These are phyloP conservation scores for Paramecium octaurelia DNA, from an alignment of 73 alveolate genomes.

Conservation along the genomic window DNA sequence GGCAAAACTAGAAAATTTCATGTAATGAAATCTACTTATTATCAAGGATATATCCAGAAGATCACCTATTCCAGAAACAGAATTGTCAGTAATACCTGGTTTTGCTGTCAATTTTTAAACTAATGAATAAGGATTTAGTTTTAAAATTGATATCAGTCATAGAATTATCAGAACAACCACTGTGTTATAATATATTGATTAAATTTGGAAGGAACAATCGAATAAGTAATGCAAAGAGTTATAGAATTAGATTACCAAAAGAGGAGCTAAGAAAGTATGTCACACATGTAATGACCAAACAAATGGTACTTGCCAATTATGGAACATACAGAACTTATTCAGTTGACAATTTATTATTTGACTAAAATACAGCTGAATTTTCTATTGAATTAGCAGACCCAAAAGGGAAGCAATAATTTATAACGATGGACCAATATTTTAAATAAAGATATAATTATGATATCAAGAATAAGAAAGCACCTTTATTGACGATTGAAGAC, in stretches of 20 bases:
- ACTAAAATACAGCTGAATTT: background rate
- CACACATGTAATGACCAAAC: background rate
- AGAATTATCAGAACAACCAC: conserved; percentile 21
- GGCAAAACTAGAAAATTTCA: background rate
- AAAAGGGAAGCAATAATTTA: background rate
- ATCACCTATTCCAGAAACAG: background rate
- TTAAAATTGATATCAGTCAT: conserved; percentile 22
- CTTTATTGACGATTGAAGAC: background rate
- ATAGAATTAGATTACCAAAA: background rate
- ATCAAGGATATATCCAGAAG: conserved; percentile 4
- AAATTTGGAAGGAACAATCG: background rate
- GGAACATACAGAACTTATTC: conserved; percentile 29
- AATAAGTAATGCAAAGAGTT: background rate
- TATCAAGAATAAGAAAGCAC: conserved; percentile 10
- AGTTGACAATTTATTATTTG: background rate
- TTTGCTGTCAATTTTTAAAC: conserved; percentile 1
- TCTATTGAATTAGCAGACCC: background rate
- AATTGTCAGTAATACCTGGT: conserved; percentile 19
- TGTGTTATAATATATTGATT: background rate
- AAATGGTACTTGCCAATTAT: conserved; percentile 12
- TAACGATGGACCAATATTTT: conserved; percentile 29
- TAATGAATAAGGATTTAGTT: background rate
- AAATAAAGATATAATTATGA: conserved; percentile 24
- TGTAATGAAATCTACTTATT: background rate
- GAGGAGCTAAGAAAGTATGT: background rate